Percentiles rank a stretch among this genome's conserved stretches.
Conservation (phyloP, 2,329 filamentous ascomycete species). For the Venturia effusa region DNA sequence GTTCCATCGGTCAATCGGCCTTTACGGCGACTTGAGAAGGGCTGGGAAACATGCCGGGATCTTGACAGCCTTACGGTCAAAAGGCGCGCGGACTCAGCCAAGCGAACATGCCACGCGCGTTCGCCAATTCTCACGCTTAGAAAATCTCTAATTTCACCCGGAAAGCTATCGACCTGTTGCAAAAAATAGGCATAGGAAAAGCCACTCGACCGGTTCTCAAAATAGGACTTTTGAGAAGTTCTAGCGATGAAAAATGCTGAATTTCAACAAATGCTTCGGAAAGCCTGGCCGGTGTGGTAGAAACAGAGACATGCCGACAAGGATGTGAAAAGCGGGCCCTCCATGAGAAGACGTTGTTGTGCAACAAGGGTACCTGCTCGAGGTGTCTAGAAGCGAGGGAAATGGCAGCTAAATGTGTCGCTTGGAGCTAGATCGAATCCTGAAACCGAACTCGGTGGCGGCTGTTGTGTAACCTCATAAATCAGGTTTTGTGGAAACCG, state of each 20-base stretch:
- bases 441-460: neutral
- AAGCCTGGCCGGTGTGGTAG: conserved; percentile 1
- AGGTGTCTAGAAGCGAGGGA: neutral
- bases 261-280: neutral
- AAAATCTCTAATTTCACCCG: neutral
- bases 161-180: neutral
- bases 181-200: neutral
- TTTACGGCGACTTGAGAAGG: neutral
- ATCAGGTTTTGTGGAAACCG: neutral
- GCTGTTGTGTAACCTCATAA: neutral
- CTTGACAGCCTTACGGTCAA: neutral
- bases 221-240: neutral
- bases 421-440: neutral
- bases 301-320: neutral
- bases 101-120: neutral
- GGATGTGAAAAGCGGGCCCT: neutral
- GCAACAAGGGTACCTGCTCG: neutral
- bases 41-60: neutral
- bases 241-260: neutral
- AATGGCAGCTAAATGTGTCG: neutral
- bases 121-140: neutral
- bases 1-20: neutral
- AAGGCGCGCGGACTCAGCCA: neutral
- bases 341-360: neutral
- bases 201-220: neutral